These are phyloP conservation scores for Cladosporium oxysporum DNA, from an alignment of 2,329 filamentous ascomycete genomes.

Conservation along the genomic window DNA sequence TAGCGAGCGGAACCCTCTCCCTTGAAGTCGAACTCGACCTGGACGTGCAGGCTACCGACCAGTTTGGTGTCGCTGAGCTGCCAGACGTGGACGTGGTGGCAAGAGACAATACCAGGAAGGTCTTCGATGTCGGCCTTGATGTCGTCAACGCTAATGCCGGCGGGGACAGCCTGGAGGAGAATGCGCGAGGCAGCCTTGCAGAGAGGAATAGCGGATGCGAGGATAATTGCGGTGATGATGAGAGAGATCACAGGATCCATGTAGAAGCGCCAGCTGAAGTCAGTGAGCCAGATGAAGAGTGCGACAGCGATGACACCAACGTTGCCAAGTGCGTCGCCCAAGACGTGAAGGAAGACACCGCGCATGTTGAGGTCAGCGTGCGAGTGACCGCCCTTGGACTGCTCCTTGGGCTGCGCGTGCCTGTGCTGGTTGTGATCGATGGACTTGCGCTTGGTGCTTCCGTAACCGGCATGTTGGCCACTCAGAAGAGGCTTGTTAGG, in stretches of 20 bases:
- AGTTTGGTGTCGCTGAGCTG: slow-evolving; percentile 94
- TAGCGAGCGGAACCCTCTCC: slow-evolving; percentile 76
- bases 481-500: slow-evolving; percentile 36
- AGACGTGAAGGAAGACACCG: slow-evolving; percentile 68
- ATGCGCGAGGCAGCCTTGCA: slow-evolving; percentile 82
- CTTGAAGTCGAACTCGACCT: slow-evolving; percentile 86
- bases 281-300: slow-evolving; percentile 86
- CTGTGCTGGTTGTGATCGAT: slow-evolving; percentile 62
- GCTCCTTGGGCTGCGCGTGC: slow-evolving; percentile 73
- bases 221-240: slow-evolving; percentile 80
- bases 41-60: slow-evolving; percentile 89
- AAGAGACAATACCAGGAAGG: slow-evolving; percentile 82
- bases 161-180: slow-evolving; percentile 88
- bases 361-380: slow-evolving; percentile 94
- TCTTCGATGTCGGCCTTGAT: slow-evolving; percentile 88
- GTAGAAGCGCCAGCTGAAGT: slow-evolving; percentile 79
- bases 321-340: slow-evolving; percentile 84
- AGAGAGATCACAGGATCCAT: slow-evolving; percentile 90
- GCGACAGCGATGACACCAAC: slow-evolving; percentile 82
- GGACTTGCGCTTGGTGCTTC: slow-evolving; percentile 33
- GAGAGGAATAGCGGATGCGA: slow-evolving; percentile 73
- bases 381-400: slow-evolving; percentile 62
- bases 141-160: slow-evolving; percentile 82
- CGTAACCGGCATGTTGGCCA: slow-evolving; percentile 35
- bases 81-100: slow-evolving; percentile 97